Evolutionary conservation across 2,329 filamentous ascomycete genomes (phyloP), one percentile per base, ranked within the genome.

Genomic region (Scopulariopsis brevicaulis): DNA sequence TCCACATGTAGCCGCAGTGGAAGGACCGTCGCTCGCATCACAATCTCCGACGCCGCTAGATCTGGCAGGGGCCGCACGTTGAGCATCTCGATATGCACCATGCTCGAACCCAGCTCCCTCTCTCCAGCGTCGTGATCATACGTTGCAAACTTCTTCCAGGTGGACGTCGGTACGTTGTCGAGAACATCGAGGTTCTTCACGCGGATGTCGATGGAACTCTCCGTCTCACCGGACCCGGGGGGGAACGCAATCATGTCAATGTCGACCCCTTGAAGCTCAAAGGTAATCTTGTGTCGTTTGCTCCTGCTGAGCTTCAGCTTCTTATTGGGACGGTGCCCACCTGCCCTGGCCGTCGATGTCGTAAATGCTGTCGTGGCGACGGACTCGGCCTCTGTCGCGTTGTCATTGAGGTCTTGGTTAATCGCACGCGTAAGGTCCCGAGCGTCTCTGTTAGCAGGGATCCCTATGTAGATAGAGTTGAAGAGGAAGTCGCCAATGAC

Each of bases 391-490:
- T 97, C 94, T 43, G 89, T 96, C 4, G 80, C 82, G 58, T 87
- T 81, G 65, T 97, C 93, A 63, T 96, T 89, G 54, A 97, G 81
- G 40, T 93, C 85, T 59, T 87, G 84, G 66, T 96, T 96, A 71
- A 99, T 96, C 46, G 88, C 89, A 53, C 84, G 82, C 4, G 89
- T 79, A 11, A 97, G 79, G 34, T 96, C 90, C 57, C 83, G 83
- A 5, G 91, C 90, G 64, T 97, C 93, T 59, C 87, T 84, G 64
- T 92, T 94, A 12, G 89, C 81, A 0, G 93, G 89, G 20, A 99
- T 89, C 15, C 89, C 91, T 64, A 99, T 96, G 74, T 96, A 99
- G 58, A 99, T 96, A 0, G 94, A 99, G 69, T 99, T 97, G 79
- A 99, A 99, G 18, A 99, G 77, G 64, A 95, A 96, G 68, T 99